Evolutionary conservation across 1,284 basidiomycete species (phyloP).

Genomic region (Puccinia novopanici): DNA sequence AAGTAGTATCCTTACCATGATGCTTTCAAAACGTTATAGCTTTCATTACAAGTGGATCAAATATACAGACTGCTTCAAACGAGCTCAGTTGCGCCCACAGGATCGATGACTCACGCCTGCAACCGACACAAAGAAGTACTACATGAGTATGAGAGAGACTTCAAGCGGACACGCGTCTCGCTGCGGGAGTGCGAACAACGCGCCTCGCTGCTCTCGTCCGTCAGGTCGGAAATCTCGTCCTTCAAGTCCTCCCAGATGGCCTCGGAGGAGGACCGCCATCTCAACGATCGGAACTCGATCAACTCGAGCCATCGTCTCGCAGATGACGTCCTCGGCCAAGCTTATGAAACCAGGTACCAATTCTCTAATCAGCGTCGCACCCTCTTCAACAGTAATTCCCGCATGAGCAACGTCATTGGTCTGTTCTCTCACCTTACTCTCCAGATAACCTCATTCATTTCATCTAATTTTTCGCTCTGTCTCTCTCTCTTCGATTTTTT

Average conservation of each 20-base stretch:
- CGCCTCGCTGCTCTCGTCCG: slow-evolving; percentile 44
- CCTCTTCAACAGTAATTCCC: slow-evolving; percentile 73
- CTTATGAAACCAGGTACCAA: slow-evolving; percentile 93
- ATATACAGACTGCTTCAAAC: slow-evolving; percentile 45
- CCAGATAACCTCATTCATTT: neutral
- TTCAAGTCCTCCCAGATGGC: slow-evolving; percentile 37
- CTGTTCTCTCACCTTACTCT: slow-evolving; percentile 57
- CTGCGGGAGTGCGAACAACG: slow-evolving; percentile 41
- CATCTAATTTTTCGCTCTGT: slow-evolving; percentile 24
- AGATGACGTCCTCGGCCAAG: slow-evolving; percentile 65
- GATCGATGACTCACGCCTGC: slow-evolving; percentile 27
- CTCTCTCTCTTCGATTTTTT: no score
- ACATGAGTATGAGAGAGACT: slow-evolving; percentile 33
- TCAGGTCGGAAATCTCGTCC: slow-evolving; percentile 45
- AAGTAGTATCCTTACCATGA: neutral
- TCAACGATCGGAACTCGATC: slow-evolving; percentile 38
- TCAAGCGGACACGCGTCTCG: slow-evolving; percentile 40
- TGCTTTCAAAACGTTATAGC: slow-evolving; percentile 6
- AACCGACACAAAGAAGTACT: slow-evolving; percentile 43
- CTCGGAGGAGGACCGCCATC: slow-evolving; percentile 35
- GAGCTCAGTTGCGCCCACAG: slow-evolving; percentile 12
- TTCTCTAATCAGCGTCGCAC: slow-evolving; percentile 80
- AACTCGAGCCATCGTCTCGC: slow-evolving; percentile 35
- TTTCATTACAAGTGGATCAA: slow-evolving; percentile 50
- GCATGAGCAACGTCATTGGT: slow-evolving; percentile 83